These are phyloP conservation scores for Pythium insidiosum DNA, from an alignment of 352 stramenopile genomes.

Conservation along the genomic window DNA sequence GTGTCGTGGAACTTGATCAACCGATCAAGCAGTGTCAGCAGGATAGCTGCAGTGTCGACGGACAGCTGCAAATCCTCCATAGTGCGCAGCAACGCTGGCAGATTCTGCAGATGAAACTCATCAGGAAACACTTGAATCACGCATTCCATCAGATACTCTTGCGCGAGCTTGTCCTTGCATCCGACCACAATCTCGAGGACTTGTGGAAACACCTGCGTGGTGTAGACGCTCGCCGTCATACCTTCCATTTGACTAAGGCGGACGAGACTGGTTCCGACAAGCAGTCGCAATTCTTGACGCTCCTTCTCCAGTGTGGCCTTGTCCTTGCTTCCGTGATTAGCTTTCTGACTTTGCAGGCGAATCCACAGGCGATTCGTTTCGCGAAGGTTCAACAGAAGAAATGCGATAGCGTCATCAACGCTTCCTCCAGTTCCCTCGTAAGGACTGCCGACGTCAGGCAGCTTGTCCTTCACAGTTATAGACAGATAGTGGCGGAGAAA, in stretches of 20 bases:
- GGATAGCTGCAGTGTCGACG: conserved; percentile 88
- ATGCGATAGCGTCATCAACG: conserved; percentile 90
- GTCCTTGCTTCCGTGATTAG: conserved; percentile 74
- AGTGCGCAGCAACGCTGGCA: conserved; percentile 84
- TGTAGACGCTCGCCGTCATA: conserved; percentile 88
- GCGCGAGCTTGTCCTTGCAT: conserved; percentile 94
- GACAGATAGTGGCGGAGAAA: conserved; percentile 98
- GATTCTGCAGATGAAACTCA: conserved; percentile 96
- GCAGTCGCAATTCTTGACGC: conserved; percentile 92
- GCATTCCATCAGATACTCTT: conserved; percentile 99
- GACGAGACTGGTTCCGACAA: conserved; percentile 97
- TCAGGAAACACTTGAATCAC: conserved; percentile 98
- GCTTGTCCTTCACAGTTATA: conserved; percentile 88
- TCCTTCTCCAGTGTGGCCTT: conserved; percentile 70
- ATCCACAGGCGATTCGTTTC: conserved; percentile 99
- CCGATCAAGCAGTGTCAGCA: conserved; percentile 92
- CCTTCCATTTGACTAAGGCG: conserved; percentile 94
- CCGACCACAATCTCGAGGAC: conserved; percentile 93
- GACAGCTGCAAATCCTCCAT: conserved; percentile 84
- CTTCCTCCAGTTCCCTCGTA: conserved; percentile 69
- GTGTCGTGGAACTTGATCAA: conserved; percentile 67
- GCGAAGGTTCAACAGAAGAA: conserved; percentile 95
- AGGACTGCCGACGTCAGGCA: conserved; percentile 81
- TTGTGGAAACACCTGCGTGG: conserved; percentile 81
- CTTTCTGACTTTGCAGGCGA: conserved; percentile 93